A percentile compares a stretch with the other conserved stretches of the same genome.
phyloP scores from a whole-genome alignment of 495 filamentous ascomycete genomes.

The Neurospora sp. region DNA sequence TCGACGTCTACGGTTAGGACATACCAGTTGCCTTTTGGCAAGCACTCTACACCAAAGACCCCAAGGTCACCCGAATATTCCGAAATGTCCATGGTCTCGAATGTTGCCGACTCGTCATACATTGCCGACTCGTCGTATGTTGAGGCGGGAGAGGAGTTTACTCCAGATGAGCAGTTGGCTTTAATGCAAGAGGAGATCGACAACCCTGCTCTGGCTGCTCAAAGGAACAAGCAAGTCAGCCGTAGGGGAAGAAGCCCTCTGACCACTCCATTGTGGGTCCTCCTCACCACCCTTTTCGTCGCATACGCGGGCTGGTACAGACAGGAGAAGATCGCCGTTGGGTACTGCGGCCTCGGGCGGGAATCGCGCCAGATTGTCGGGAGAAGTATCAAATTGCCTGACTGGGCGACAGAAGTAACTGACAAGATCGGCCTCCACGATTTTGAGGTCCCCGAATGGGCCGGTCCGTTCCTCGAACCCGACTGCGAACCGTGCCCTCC shows the following conservation, averaged over 20 bases:
- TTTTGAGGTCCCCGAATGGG: conserved; percentile 51
- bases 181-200: conserved; percentile 49
- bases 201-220: conserved; percentile 20
- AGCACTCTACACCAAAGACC: not conserved
- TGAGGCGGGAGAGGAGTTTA: conserved; percentile 81
- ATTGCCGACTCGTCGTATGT: conserved; percentile 20
- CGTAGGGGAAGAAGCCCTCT: conserved; percentile 15
- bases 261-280: conserved; percentile 50
- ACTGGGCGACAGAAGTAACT: conserved; percentile 30
- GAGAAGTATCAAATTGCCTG: conserved; percentile 31
- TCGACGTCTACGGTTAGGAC: not conserved
- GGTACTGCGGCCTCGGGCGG: conserved; percentile 83
- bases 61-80: not conserved
- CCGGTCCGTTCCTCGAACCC: conserved; percentile 56
- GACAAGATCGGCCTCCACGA: conserved; percentile 32
- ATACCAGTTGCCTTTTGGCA: not conserved
- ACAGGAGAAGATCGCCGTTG: conserved; percentile 87
- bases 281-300: conserved; percentile 53
- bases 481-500: conserved; percentile 84
- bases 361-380: conserved; percentile 39
- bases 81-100: not conserved
- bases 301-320: conserved; percentile 78
- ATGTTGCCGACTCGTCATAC: not conserved
- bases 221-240: conserved; percentile 8
- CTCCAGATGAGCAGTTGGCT: conserved; percentile 76